phyloP scores from a whole-genome alignment of 345 rosid species.

The Dipteronia sinensis region DNA sequence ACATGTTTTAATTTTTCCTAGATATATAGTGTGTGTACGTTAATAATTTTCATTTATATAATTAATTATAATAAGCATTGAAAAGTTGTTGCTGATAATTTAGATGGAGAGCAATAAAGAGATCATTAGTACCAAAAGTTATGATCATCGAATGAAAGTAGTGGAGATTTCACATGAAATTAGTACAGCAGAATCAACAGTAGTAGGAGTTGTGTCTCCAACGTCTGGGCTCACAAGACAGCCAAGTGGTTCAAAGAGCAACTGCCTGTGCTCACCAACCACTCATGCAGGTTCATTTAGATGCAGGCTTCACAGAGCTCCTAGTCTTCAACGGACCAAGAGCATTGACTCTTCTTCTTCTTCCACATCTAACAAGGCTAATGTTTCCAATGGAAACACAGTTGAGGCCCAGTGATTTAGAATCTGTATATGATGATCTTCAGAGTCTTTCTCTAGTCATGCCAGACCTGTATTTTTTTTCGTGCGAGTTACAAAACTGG shows the following conservation, averaged over 20 bases:
- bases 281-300: slow-evolving; percentile 72
- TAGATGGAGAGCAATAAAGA: slow-evolving; percentile 35
- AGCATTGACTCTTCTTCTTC: slow-evolving; percentile 48
- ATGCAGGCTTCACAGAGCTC: slow-evolving; percentile 54
- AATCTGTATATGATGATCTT: background rate
- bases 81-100: background rate
- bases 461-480: no score
- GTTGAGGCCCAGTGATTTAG: slow-evolving; percentile 13
- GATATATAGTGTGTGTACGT: background rate
- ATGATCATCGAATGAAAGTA: slow-evolving; percentile 32
- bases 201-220: background rate
- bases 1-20: background rate
- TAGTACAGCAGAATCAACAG: background rate
- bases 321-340: slow-evolving; percentile 55
- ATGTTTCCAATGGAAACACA: slow-evolving; percentile 10
- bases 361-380: slow-evolving; percentile 26
- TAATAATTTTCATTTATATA: no score
- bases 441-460: no score
- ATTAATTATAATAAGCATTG: background rate
- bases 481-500: no score
- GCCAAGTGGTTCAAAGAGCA: slow-evolving; percentile 50
- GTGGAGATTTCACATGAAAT: slow-evolving; percentile 36
- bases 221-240: slow-evolving; percentile 48
- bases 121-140: slow-evolving; percentile 15
- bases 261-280: slow-evolving; percentile 75